Evolutionary conservation across 345 rosid genomes (phyloP), one percentile per base, ranked within the genome.

Genomic region (Rhizophora apiculata): DNA sequence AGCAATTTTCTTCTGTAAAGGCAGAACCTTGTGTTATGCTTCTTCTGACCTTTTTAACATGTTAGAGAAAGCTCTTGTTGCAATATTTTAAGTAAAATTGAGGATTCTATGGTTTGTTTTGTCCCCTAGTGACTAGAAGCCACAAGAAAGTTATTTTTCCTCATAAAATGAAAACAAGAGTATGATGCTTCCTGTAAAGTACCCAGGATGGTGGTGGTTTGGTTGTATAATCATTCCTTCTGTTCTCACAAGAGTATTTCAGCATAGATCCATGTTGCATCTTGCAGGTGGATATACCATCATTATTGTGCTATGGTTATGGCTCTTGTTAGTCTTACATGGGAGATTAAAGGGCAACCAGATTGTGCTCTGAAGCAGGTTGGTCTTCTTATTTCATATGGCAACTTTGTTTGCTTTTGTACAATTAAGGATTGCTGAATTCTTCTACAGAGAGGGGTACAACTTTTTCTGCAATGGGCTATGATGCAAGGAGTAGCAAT

Each of bases 401-500:
- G 65, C 75, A 71, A 73, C 49, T 63, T 2, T 27, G 62, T 30
- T 65, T 56, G 52, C 59, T 46, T 22, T 63, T 49, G n/a, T 64
- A 26, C 70, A 19, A 48, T 70, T 58, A 60, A 70, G 58, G 55
- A 46, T 59, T 29, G 57, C 61, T 72, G 29, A 63, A 77, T 68
- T 62, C 52, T 48, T 82, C 19, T 80, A 73, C 87, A 96, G 99
- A 87, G 96, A 79, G 98, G 99, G 37, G 98, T 92, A n/a, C 87
- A 90, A 78, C 97, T 92, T 56, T 96, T 96, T 85, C 86, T 96
- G 74, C 93, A 90, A 83, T 96, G 98, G 99, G 99, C 99, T 75
- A 92, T 96, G 86, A 82, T 96, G 97, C 99, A 96, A 90, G 99
- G 99, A 71, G 93, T 92, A 57, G 95, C 98, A 27, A 92, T 96